These are phyloP conservation scores for Fusarium sp. DNA, from an alignment of 2,329 filamentous ascomycete genomes.

Conservation along the genomic window DNA sequence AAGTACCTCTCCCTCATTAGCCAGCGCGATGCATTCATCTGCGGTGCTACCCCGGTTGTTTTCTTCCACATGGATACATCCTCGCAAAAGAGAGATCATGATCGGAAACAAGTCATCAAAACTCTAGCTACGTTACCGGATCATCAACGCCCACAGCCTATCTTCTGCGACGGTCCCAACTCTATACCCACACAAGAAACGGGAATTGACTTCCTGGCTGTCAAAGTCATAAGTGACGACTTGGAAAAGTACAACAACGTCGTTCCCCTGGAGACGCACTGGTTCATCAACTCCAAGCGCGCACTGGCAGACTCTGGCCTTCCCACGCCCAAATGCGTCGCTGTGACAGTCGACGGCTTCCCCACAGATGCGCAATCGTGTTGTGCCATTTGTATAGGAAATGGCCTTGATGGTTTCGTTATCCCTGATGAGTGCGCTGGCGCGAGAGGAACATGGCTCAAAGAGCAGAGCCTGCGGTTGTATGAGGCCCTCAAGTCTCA, in stretches of 20 bases:
- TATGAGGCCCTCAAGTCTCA: constrained; percentile 42
- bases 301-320: constrained; percentile 52
- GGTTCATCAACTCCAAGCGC: constrained; percentile 54
- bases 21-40: constrained; percentile 54
- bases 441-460: constrained; percentile 48
- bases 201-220: constrained; percentile 47
- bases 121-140: constrained; percentile 49
- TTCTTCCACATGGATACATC: constrained; percentile 50
- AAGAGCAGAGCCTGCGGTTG: constrained; percentile 45
- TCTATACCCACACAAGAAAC: constrained; percentile 40
- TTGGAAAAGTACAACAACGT: constrained; percentile 48
- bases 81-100: constrained; percentile 41
- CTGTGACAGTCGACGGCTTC: constrained; percentile 45
- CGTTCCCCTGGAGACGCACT: constrained; percentile 50
- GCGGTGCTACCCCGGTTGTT: constrained; percentile 43
- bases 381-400: constrained; percentile 43
- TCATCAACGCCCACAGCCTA: constrained; percentile 48
- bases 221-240: constrained; percentile 45
- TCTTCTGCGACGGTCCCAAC: constrained; percentile 51
- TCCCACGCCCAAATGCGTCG: constrained; percentile 49
- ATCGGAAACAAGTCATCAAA: constrained; percentile 47
- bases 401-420: constrained; percentile 23
- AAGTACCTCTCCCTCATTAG: constrained; percentile 54
- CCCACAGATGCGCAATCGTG: constrained; percentile 35
- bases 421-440: constrained; percentile 49